Evolutionary conservation across 1,139 yeast genomes (phyloP).

Genomic region (Yamadazyma triangularis): DNA sequence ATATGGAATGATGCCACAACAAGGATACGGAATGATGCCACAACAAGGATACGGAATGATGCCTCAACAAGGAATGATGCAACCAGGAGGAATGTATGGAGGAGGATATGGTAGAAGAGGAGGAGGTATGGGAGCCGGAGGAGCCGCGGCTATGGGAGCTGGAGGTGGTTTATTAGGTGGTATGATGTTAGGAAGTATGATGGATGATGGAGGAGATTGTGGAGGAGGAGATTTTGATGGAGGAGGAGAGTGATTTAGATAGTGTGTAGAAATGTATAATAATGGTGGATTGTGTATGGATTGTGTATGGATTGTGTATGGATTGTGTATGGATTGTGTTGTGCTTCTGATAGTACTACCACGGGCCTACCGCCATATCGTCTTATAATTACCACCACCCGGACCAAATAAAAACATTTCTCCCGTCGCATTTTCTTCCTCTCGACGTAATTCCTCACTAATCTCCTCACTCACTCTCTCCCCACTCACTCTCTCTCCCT

Average conservation of each 20-base stretch:
- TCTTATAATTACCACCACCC: no score
- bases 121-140: constrained; percentile 32
- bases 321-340: no score
- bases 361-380: no score
- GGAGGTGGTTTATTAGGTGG: constrained; percentile 85
- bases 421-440: no score
- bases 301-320: no score
- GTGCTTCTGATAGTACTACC: no score
- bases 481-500: no score
- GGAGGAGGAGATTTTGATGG: constrained; percentile 25
- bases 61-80: constrained; percentile 16
- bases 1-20: constrained; percentile 19
- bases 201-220: constrained; percentile 26
- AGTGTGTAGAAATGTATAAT: no score
- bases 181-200: constrained; percentile 47
- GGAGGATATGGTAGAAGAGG: constrained; percentile 15
- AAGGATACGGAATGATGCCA: constrained; percentile 18
- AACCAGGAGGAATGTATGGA: constrained; percentile 14
- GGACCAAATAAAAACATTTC: no score
- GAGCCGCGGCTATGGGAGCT: constrained; percentile 52
- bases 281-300: no score
- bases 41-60: constrained; percentile 13
- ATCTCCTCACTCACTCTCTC: no score
- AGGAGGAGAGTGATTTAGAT: constrained; percentile 7
- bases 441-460: no score